phyloP scores from a whole-genome alignment of 805 yeast genomes.

The Kockiozyma suomiensis region DNA sequence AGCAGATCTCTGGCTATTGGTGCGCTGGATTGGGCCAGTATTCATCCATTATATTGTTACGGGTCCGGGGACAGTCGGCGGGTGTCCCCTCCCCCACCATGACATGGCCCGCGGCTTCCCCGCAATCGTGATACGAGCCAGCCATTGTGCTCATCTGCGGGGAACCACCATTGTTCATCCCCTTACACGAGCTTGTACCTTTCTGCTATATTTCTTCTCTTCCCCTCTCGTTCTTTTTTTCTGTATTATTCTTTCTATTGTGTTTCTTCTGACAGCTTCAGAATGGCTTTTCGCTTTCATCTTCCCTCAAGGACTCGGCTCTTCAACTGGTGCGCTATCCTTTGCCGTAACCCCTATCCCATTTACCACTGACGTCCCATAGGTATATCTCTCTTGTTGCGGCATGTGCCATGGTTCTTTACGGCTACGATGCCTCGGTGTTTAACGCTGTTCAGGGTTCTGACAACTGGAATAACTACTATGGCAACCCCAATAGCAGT shows the following conservation, averaged over 20 bases:
- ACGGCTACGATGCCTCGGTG: slow-evolving; percentile 38
- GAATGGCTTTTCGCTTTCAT: neutral
- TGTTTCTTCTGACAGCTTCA: neutral
- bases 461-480: slow-evolving; percentile 35
- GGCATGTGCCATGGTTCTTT: slow-evolving; percentile 36
- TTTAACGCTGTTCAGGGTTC: slow-evolving; percentile 37
- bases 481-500: slow-evolving; percentile 31
- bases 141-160: too few relatives aligned
- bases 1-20: too few relatives aligned
- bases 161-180: too few relatives aligned
- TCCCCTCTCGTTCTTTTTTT: neutral
- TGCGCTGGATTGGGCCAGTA: too few relatives aligned
- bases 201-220: neutral
- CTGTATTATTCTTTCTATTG: neutral
- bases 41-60: too few relatives aligned
- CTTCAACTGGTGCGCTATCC: slow-evolving; percentile 25
- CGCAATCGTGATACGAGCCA: too few relatives aligned
- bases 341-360: too few relatives aligned
- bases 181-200: neutral
- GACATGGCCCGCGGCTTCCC: too few relatives aligned
- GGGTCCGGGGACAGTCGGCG: too few relatives aligned
- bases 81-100: too few relatives aligned
- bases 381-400: slow-evolving; percentile 37
- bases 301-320: slow-evolving; percentile 19
- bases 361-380: neutral